phyloP scores from a whole-genome alignment of 352 stramenopile species.

The Globisporangium takayamanum region DNA sequence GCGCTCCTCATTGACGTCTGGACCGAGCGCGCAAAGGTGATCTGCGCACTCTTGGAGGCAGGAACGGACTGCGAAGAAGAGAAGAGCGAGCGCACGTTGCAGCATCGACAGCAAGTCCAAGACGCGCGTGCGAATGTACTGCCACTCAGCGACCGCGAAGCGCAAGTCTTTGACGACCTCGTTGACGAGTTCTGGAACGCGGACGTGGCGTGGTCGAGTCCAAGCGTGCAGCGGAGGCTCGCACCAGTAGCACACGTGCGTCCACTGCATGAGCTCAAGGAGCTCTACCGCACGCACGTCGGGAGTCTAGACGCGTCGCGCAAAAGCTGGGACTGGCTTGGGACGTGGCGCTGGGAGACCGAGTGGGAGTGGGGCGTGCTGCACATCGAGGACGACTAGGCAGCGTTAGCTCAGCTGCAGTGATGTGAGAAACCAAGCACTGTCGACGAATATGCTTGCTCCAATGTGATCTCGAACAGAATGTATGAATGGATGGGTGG shows the following conservation, averaged over 20 bases:
- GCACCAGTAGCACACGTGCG: slow-evolving; percentile 14
- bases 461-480: neutral
- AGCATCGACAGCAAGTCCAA: slow-evolving; percentile 31
- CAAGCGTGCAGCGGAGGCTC: slow-evolving; percentile 32
- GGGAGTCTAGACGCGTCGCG: slow-evolving; percentile 17
- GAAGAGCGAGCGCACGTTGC: slow-evolving; percentile 18
- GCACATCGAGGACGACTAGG: slow-evolving; percentile 1
- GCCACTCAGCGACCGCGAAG: slow-evolving; percentile 30
- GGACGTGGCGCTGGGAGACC: slow-evolving; percentile 32
- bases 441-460: neutral
- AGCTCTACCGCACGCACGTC: slow-evolving; percentile 34
- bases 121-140: slow-evolving; percentile 30
- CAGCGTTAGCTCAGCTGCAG: neutral
- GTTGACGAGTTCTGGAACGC: slow-evolving; percentile 70
- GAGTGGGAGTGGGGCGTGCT: slow-evolving; percentile 45
- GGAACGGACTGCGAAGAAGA: slow-evolving; percentile 56
- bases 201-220: slow-evolving; percentile 40
- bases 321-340: slow-evolving; percentile 34
- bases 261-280: slow-evolving; percentile 30
- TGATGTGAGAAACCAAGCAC: neutral
- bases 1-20: slow-evolving; percentile 57
- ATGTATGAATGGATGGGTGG: no score
- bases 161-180: slow-evolving; percentile 42
- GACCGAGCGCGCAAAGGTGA: slow-evolving; percentile 42
- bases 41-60: slow-evolving; percentile 42